Conservation (phyloP, 371 early-diverging fungal species). For the Mortierella sp. region DNA sequence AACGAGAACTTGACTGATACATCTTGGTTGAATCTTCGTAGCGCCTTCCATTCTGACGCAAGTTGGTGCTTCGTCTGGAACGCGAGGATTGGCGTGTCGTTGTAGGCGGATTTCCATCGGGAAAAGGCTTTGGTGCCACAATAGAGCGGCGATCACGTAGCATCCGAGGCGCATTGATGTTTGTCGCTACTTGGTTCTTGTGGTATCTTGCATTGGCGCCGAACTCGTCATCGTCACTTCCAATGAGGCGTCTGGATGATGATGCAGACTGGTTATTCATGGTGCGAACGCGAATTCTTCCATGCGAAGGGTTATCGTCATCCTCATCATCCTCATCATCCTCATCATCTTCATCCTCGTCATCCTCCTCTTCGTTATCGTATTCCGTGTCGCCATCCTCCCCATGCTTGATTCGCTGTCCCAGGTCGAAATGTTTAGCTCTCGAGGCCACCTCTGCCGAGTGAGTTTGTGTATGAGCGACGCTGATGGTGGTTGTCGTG, state of each 20-base stretch:
- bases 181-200: slow-evolving; percentile 6
- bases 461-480: not conserved
- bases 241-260: slow-evolving; percentile 7
- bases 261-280: slow-evolving; percentile 1
- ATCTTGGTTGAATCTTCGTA: slow-evolving; percentile 16
- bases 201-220: slow-evolving; percentile 17
- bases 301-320: not conserved
- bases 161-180: slow-evolving; percentile 16
- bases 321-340: slow-evolving; percentile 10
- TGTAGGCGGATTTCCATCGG: slow-evolving; percentile 27
- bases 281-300: not conserved
- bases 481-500: not conserved
- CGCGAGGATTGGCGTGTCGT: slow-evolving; percentile 11
- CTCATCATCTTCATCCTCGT: slow-evolving; percentile 7
- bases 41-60: slow-evolving; percentile 17
- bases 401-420: slow-evolving; percentile 28
- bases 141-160: slow-evolving; percentile 47
- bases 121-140: slow-evolving; percentile 43
- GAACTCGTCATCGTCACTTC: slow-evolving; percentile 19
- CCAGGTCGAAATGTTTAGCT: not conserved
- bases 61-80: not conserved
- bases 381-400: slow-evolving; percentile 28
- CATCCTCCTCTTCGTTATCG: slow-evolving; percentile 20
- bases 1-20: slow-evolving; percentile 19
- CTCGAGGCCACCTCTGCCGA: slow-evolving; percentile 2